A percentile compares a stretch with the other conserved stretches of the same genome.
Evolutionary conservation across 1,284 basidiomycete genomes (phyloP).

Genomic region (Ustilago crameri): DNA sequence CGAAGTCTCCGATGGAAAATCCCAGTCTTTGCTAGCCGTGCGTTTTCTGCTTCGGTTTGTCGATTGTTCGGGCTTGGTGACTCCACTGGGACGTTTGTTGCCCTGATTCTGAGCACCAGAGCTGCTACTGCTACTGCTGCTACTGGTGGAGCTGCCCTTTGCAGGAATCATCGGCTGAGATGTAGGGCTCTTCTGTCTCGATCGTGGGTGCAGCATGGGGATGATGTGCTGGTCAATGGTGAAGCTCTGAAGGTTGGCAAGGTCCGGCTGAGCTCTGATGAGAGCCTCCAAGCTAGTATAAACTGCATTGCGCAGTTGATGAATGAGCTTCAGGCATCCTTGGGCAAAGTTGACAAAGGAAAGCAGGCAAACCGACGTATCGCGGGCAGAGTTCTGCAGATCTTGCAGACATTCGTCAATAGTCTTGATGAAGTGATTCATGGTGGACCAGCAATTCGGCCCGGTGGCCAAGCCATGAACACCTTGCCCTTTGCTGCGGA

Average conservation of each 20-base stretch:
- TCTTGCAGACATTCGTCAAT: slow-evolving; percentile 40
- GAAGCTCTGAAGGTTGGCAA: slow-evolving; percentile 8
- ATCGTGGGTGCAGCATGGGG: slow-evolving; percentile 39
- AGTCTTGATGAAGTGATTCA: slow-evolving; percentile 33
- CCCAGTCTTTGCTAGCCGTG: neutral
- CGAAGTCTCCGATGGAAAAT: neutral
- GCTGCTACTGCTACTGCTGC: slow-evolving; percentile 1
- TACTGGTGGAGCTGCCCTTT: slow-evolving; percentile 5
- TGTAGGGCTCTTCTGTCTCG: slow-evolving; percentile 16
- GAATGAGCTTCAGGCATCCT: slow-evolving; percentile 34
- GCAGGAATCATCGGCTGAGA: neutral
- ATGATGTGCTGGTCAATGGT: slow-evolving; percentile 30
- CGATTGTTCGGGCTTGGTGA: neutral
- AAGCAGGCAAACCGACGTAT: slow-evolving; percentile 18
- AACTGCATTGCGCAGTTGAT: slow-evolving; percentile 27
- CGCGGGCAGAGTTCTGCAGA: slow-evolving; percentile 20
- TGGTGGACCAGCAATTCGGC: slow-evolving; percentile 38
- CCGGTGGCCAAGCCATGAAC: slow-evolving; percentile 30
- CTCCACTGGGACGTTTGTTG: slow-evolving; percentile 1
- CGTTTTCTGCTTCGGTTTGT: slow-evolving; percentile 6
- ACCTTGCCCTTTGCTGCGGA: slow-evolving; percentile 42
- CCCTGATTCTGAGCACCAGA: slow-evolving; percentile 3
- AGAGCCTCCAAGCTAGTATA: slow-evolving; percentile 37
- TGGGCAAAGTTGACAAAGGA: slow-evolving; percentile 29
- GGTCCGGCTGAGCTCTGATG: slow-evolving; percentile 16